These are phyloP conservation scores for Mycena metata DNA, from an alignment of 768 basidiomycete genomes.

Conservation along the genomic window DNA sequence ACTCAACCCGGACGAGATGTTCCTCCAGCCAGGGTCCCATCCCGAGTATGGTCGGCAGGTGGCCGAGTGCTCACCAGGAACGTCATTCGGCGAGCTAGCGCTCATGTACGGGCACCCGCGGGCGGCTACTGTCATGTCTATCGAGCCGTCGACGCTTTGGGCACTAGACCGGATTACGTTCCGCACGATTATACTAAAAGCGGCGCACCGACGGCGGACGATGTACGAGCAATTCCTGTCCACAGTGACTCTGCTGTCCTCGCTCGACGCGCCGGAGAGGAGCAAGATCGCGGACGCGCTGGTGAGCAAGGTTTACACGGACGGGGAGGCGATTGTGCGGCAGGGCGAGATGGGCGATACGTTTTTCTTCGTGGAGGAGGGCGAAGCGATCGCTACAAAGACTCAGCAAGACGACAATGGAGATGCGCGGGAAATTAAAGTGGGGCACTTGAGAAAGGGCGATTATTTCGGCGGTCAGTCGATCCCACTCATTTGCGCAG, in stretches of 20 bases:
- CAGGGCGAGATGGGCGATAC: slow-evolving; percentile 97
- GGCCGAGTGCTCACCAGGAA: slow-evolving; percentile 85
- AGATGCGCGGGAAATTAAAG: slow-evolving; percentile 72
- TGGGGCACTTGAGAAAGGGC: slow-evolving; percentile 86
- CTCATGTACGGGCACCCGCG: slow-evolving; percentile 98
- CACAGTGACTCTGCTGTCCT: slow-evolving; percentile 89
- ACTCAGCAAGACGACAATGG: slow-evolving; percentile 70
- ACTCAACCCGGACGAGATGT: slow-evolving; percentile 63
- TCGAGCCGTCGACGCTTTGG: slow-evolving; percentile 90
- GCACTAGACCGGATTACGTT: slow-evolving; percentile 97
- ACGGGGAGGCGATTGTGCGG: slow-evolving; percentile 89
- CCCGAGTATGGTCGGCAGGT: slow-evolving; percentile 85
- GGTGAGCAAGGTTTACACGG: slow-evolving; percentile 82
- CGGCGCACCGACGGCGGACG: slow-evolving; percentile 89
- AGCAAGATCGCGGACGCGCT: slow-evolving; percentile 99
- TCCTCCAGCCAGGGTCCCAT: slow-evolving; percentile 75
- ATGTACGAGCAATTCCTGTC: slow-evolving; percentile 98
- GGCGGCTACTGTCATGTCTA: slow-evolving; percentile 92
- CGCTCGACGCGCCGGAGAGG: slow-evolving; percentile 87
- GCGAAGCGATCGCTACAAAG: slow-evolving; percentile 90
- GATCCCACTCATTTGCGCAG: slow-evolving; percentile 5
- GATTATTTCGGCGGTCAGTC: slow-evolving; percentile 97
- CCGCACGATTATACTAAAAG: slow-evolving; percentile 96
- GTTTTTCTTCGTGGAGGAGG: slow-evolving; percentile 98
- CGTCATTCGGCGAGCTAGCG: slow-evolving; percentile 95